Conservation (phyloP, 345 rosid species). For the rapeseed (Brassica napus) region DNA sequence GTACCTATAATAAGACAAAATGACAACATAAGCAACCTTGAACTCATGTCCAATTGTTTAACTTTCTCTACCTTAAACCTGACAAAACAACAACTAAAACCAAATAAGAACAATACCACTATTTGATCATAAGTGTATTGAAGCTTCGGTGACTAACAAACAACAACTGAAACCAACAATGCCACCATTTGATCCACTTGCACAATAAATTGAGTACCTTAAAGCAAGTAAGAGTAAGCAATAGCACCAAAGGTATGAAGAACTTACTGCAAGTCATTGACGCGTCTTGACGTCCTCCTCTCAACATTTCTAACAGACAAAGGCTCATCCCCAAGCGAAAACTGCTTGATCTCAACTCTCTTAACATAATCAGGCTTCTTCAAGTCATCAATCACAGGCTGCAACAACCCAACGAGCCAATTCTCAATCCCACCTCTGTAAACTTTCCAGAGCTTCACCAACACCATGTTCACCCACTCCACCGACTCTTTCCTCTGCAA, state of each 20-base stretch:
- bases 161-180: neutral
- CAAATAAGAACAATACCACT: too few species aligned
- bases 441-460: slow-evolving; percentile 97
- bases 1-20: slow-evolving; percentile 55
- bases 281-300: slow-evolving; percentile 89
- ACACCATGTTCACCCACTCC: slow-evolving; percentile 99
- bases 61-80: too few species aligned
- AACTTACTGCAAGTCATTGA: slow-evolving; percentile 94
- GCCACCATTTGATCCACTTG: neutral
- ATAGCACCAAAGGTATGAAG: slow-evolving; percentile 26
- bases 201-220: neutral
- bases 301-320: slow-evolving; percentile 94
- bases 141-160: neutral
- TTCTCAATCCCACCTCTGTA: slow-evolving; percentile 89
- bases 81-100: too few species aligned
- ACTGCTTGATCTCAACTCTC: slow-evolving; percentile 91
- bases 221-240: neutral
- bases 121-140: neutral
- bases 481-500: slow-evolving; percentile 97
- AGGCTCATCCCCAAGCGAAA: slow-evolving; percentile 93
- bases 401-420: slow-evolving; percentile 87
- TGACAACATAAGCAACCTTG: slow-evolving; percentile 29
- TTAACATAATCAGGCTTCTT: slow-evolving; percentile 92
- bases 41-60: too few species aligned
- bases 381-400: slow-evolving; percentile 94